Conservation (phyloP, 2,329 filamentous ascomycete genomes). For the Karstenula rhodostoma region DNA sequence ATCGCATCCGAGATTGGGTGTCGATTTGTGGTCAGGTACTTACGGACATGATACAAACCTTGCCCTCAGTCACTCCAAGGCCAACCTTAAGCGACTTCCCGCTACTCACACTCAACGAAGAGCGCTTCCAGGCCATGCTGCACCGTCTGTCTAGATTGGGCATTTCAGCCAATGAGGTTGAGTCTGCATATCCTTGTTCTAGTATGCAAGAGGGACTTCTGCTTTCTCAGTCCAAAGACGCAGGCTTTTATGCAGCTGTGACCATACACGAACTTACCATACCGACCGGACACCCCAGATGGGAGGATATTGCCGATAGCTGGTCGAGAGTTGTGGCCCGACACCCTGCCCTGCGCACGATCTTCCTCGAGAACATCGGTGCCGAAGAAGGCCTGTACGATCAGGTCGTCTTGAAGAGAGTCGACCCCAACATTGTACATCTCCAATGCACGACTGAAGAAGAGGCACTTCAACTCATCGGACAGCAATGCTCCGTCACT, state of each 20-base stretch:
- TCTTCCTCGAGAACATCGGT: conserved; percentile 43
- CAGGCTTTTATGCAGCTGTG: conserved; percentile 43
- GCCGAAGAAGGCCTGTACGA: conserved; percentile 42
- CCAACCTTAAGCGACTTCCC: conserved; percentile 56
- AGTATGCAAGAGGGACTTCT: conserved; percentile 45
- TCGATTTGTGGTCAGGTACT: conserved; percentile 48
- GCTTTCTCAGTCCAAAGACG: conserved; percentile 41
- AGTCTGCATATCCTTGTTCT: conserved; percentile 50
- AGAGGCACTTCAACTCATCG: conserved; percentile 31
- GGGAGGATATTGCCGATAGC: conserved; percentile 30
- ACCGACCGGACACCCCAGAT: conserved; percentile 20
- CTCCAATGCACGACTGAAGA: conserved; percentile 29
- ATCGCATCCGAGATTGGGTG: conserved; percentile 55
- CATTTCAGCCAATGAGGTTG: conserved; percentile 47
- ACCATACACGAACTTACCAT: conserved; percentile 39
- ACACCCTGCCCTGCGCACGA: conserved; percentile 41
- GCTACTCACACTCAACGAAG: conserved; percentile 55
- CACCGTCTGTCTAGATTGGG: conserved; percentile 50
- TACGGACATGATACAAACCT: conserved; percentile 37
- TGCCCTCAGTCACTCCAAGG: conserved; percentile 32
- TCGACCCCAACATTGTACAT: conserved; percentile 35
- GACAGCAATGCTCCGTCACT: conserved; percentile 31
- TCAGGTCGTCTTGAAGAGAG: conserved; percentile 41
- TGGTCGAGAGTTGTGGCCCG: conserved; percentile 41
- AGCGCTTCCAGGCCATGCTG: conserved; percentile 50